A percentile compares a stretch with the other conserved stretches of the same genome.
Evolutionary conservation across 176 grass and related monocot genomes (phyloP).

Genomic region (Musa acuminata): DNA sequence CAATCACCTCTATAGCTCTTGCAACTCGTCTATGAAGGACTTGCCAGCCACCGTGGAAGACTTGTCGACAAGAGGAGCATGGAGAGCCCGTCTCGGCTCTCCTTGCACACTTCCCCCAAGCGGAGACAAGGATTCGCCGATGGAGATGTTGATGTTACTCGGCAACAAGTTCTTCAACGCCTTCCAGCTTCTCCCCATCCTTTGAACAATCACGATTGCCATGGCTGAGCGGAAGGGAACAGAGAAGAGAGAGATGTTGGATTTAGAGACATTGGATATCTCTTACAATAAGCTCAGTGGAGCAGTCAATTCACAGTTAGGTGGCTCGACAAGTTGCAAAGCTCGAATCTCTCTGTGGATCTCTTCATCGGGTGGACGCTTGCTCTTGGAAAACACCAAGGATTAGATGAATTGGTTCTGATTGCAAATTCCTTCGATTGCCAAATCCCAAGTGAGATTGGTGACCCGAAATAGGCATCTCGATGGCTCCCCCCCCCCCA

Average conservation of each 20-base stretch:
- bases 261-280: no score
- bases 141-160: constrained; percentile 64
- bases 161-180: constrained; percentile 37
- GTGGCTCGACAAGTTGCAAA: no score
- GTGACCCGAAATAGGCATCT: no score
- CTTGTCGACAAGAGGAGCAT: constrained; percentile 11
- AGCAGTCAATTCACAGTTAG: no score
- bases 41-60: neutral
- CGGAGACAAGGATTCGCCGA: neutral
- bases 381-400: no score
- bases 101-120: neutral
- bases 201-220: constrained; percentile 16
- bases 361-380: no score
- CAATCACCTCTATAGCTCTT: constrained; percentile 53
- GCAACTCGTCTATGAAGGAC: constrained; percentile 31
- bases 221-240: neutral
- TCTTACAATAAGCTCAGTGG: no score
- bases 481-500: no score
- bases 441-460: no score
- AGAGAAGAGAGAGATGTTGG: neutral
- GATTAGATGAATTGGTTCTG: no score
- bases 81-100: constrained; percentile 4
- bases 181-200: constrained; percentile 44
- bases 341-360: no score
- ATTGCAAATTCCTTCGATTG: no score